phyloP scores from a whole-genome alignment of 2,329 filamentous ascomycete species.

The Microdochium bolleyi region DNA sequence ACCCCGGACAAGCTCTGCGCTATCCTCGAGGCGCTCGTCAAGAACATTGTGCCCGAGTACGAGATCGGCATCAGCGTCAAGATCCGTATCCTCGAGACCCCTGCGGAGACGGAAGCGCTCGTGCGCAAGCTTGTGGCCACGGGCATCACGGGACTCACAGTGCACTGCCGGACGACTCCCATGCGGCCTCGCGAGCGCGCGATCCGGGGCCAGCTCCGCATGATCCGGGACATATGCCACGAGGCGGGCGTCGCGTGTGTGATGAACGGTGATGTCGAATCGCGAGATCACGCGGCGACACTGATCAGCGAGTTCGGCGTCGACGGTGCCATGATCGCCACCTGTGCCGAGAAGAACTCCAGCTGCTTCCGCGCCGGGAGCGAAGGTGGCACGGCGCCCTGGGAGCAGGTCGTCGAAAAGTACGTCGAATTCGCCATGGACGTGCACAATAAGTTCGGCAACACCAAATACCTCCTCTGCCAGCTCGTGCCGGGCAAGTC shows the following conservation, averaged over 20 bases:
- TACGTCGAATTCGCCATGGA: conserved; percentile 69
- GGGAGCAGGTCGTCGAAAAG: conserved; percentile 68
- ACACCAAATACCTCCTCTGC: conserved; percentile 84
- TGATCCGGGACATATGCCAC: conserved; percentile 74
- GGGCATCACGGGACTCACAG: conserved; percentile 84
- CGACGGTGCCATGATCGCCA: conserved; percentile 96
- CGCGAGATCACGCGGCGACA: conserved; percentile 60
- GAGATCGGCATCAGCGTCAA: conserved; percentile 95
- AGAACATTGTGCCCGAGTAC: conserved; percentile 66
- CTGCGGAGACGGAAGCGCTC: conserved; percentile 66
- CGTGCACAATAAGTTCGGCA: conserved; percentile 79
- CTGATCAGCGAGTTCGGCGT: conserved; percentile 75
- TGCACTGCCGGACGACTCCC: conserved; percentile 92
- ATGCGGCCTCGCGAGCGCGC: conserved; percentile 89
- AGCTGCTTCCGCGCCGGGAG: conserved; percentile 70
- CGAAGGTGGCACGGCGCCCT: conserved; percentile 63
- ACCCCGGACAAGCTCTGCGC: conserved; percentile 77
- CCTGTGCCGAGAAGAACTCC: conserved; percentile 82
- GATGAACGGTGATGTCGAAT: conserved; percentile 89
- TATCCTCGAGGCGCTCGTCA: conserved; percentile 77
- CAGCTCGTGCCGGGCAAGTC: conserved; percentile 82
- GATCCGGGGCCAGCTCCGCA: conserved; percentile 75
- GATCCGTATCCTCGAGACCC: conserved; percentile 77
- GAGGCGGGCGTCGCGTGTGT: conserved; percentile 84
- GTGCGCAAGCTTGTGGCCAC: conserved; percentile 75